phyloP scores from a whole-genome alignment of 1,284 basidiomycete species.

The Erythrobasidium hasegawianum region DNA sequence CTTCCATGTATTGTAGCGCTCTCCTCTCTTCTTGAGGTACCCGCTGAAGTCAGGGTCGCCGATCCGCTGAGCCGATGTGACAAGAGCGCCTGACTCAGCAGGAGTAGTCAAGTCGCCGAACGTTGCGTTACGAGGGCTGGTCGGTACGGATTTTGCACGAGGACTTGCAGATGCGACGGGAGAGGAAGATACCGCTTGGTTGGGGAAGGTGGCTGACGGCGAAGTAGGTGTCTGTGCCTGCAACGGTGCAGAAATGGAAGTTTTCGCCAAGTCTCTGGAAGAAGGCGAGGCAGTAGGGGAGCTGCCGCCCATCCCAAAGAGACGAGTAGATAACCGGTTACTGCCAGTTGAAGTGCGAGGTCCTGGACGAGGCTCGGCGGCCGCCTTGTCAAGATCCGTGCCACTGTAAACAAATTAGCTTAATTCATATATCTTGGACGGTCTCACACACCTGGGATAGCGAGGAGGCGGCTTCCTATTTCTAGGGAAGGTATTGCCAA shows the following conservation, averaged over 20 bases:
- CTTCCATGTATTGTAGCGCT: constrained; percentile 92
- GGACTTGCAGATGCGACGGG: not conserved
- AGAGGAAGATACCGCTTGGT: not conserved
- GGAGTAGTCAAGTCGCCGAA: not conserved
- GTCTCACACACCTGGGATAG: constrained; percentile 3
- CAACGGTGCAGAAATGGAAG: constrained; percentile 22
- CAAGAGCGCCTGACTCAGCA: not conserved
- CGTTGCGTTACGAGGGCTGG: not conserved
- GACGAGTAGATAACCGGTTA: constrained; percentile 27
- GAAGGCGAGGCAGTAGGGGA: constrained; percentile 10
- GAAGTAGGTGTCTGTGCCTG: constrained; percentile 11
- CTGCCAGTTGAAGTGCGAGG: constrained; percentile 19
- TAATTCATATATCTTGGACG: not conserved
- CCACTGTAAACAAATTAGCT: not conserved
- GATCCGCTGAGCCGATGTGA: constrained; percentile 72
- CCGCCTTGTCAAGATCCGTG: constrained; percentile 6
- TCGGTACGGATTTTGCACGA: not conserved
- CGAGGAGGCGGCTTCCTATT: constrained; percentile 25
- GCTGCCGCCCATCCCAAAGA: constrained; percentile 31
- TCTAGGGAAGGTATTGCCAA: constrained; percentile 8
- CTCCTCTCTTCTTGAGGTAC: constrained; percentile 95
- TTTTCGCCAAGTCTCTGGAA: constrained; percentile 4
- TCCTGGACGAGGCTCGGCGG: not conserved
- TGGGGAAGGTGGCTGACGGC: not conserved
- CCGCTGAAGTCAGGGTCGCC: constrained; percentile 81